Evolutionary conservation across 2,329 filamentous ascomycete species (phyloP).

Genomic region (Gnomoniopsis sp.): DNA sequence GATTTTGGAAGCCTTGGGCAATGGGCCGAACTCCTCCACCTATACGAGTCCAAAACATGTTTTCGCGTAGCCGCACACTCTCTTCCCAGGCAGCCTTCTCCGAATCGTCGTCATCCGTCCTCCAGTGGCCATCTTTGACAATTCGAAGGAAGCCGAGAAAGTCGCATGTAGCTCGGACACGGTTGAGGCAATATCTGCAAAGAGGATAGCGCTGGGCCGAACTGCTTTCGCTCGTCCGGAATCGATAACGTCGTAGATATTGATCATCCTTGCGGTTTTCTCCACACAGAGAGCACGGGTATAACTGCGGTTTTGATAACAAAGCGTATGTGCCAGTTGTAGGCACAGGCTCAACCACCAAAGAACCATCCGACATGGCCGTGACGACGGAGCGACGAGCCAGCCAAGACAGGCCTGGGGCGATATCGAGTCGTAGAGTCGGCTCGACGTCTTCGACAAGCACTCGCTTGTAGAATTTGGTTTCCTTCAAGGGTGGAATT

Average conservation of each 20-base stretch:
- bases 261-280: slow-evolving; percentile 69
- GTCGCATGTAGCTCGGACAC: slow-evolving; percentile 85
- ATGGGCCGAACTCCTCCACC: slow-evolving; percentile 83
- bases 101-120: slow-evolving; percentile 76
- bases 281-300: slow-evolving; percentile 83
- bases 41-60: slow-evolving; percentile 96
- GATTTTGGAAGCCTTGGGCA: slow-evolving; percentile 31
- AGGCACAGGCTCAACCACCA: slow-evolving; percentile 87
- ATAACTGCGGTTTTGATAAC: slow-evolving; percentile 51
- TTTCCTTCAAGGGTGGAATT: slow-evolving; percentile 74
- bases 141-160: slow-evolving; percentile 89
- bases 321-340: slow-evolving; percentile 48
- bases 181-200: slow-evolving; percentile 80
- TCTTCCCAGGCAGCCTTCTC: slow-evolving; percentile 94
- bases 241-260: slow-evolving; percentile 79
- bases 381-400: slow-evolving; percentile 80
- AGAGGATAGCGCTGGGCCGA: slow-evolving; percentile 86
- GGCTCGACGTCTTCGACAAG: slow-evolving; percentile 92
- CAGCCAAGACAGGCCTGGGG: slow-evolving; percentile 90
- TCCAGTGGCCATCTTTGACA: slow-evolving; percentile 89
- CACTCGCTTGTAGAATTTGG: slow-evolving; percentile 89
- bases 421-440: slow-evolving; percentile 81
- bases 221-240: slow-evolving; percentile 83
- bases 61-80: slow-evolving; percentile 80
- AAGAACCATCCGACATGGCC: slow-evolving; percentile 77